phyloP scores from a whole-genome alignment of 805 yeast genomes.

The Wickerhamiella kazuoi region DNA sequence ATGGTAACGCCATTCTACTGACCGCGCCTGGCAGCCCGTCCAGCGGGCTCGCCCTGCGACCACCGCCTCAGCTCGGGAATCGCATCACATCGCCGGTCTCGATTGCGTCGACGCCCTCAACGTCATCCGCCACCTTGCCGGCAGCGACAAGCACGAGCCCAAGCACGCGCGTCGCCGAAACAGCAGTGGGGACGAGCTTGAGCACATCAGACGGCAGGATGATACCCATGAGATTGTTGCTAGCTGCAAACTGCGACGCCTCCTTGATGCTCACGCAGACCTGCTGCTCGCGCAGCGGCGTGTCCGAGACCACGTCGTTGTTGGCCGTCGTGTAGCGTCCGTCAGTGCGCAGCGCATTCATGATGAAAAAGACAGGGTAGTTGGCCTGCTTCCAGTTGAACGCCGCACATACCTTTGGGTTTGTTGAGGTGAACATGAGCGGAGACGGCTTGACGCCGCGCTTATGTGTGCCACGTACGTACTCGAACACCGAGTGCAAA shows the following conservation, averaged over 20 bases:
- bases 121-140: conserved; percentile 8
- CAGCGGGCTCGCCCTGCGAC: too few relatives aligned
- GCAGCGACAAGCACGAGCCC: conserved; percentile 70
- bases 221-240: conserved; percentile 72
- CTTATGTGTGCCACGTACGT: conserved; percentile 33
- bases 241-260: conserved; percentile 61
- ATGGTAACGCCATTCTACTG: too few relatives aligned
- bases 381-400: conserved; percentile 98
- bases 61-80: conserved; percentile 21
- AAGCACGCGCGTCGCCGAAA: conserved; percentile 54
- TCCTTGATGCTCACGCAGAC: conserved; percentile 49
- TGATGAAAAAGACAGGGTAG: conserved; percentile 77
- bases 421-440: conserved; percentile 67
- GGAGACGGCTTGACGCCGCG: conserved; percentile 28
- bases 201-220: conserved; percentile 58
- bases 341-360: conserved; percentile 28
- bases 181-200: conserved; percentile 53
- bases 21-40: too few relatives aligned
- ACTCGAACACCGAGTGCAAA: conserved; percentile 54
- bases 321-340: conserved; percentile 15
- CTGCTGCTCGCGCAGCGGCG: conserved; percentile 13
- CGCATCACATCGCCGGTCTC: conserved; percentile 45
- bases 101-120: conserved; percentile 41
- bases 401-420: conserved; percentile 80
- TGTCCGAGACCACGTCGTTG: conserved; percentile 17